Evolutionary conservation across 176 grass and related monocot species (phyloP), one percentile per base, ranked within the genome.

Genomic region (Eleusine indica): DNA sequence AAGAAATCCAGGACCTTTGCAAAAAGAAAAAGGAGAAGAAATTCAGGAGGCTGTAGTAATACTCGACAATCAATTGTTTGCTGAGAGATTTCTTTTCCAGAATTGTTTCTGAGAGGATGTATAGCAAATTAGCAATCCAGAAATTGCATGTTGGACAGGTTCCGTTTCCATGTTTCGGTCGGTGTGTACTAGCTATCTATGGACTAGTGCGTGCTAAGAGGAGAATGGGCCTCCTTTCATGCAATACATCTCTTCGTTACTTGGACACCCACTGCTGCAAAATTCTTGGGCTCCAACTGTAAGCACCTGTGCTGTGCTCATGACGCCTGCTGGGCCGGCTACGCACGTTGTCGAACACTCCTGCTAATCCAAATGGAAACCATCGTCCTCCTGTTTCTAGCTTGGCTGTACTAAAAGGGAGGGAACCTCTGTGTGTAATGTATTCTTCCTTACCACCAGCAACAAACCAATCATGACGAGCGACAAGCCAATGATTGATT

Each of bases 341-440:
- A 29, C 65, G 53, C 57, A 38, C 15, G 30, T 9, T 7, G 42
- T 21, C 57, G 41, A 66, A 9, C 77, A 5, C 46, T 42, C 79
- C 49, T 7, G 49, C 66, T 19, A 43, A 70, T 81, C 79, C 79
- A 81, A 70, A 9, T 81, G 78, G 66, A 70, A 29, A 42, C 21
- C 14, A 35, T 35, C 32, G 2, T 35, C 2, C 32, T 35, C 32
- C 32, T 35, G 32, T 35, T 35, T 35, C 32, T 35, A 35, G 32
- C 32, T 35, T 35, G 1, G 32, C 32, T 35, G 32, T 35, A 35
- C 32, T 35, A 35, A 35, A 35, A 35, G 32, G 32, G 32, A 35
- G 32, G 32, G 32, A 35, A 35, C 32, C 32, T 35, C 32, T 35
- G 0, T 2, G 32, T 35, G 0, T 35, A 2, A 2, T 35, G 32